These are phyloP conservation scores for Fusarium sp. DNA, from an alignment of 2,329 filamentous ascomycete species.

Conservation along the genomic window DNA sequence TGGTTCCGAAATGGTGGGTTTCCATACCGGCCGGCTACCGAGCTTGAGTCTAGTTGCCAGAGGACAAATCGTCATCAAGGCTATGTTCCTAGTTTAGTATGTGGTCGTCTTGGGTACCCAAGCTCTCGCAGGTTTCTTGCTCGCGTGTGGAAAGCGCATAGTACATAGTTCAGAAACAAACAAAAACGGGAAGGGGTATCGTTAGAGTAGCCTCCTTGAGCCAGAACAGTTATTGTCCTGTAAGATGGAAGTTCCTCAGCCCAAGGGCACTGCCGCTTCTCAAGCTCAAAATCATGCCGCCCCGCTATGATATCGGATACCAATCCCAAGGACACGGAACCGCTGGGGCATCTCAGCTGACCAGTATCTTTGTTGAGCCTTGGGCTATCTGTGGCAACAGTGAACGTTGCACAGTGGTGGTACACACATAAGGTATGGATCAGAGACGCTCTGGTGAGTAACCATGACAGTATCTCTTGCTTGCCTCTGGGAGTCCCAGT, in stretches of 20 bases:
- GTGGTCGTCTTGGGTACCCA: neutral
- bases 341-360: slow-evolving; percentile 19
- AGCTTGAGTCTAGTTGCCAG: neutral
- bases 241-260: slow-evolving; percentile 19
- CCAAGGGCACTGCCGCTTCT: slow-evolving; percentile 22
- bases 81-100: neutral
- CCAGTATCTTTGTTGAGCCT: slow-evolving; percentile 5
- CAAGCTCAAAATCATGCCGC: slow-evolving; percentile 12
- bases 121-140: neutral
- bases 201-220: neutral
- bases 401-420: neutral
- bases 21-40: slow-evolving; percentile 6
- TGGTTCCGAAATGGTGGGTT: slow-evolving; percentile 10
- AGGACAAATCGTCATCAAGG: neutral
- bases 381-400: neutral
- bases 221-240: neutral
- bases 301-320: slow-evolving; percentile 18
- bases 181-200: slow-evolving; percentile 1
- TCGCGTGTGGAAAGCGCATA: neutral
- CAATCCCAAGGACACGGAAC: slow-evolving; percentile 34
- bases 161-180: neutral
- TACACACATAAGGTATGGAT: neutral
- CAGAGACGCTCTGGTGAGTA: neutral
- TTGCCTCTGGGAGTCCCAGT: neutral
- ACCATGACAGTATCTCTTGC: neutral